phyloP scores from a whole-genome alignment of 2,329 filamentous ascomycete genomes.

The Lachnellula occidentalis region DNA sequence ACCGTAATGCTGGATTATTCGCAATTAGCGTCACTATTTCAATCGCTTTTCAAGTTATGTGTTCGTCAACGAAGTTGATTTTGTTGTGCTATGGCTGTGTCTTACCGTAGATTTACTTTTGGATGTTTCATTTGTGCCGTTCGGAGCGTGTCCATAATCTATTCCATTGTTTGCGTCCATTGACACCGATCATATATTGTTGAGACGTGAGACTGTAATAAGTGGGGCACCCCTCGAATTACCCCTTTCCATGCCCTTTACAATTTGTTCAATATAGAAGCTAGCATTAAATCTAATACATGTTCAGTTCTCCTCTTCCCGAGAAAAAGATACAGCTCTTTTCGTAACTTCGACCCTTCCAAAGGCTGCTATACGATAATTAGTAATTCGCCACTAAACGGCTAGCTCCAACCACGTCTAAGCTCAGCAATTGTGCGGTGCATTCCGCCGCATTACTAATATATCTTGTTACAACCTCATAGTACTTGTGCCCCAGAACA shows the following conservation, averaged over 20 bases:
- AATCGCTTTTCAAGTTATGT: background rate
- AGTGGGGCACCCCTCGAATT: too few species aligned
- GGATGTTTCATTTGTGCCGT: background rate
- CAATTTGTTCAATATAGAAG: too few species aligned
- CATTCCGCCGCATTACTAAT: background rate
- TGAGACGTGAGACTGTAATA: background rate
- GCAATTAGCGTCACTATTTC: background rate
- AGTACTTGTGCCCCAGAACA: too few species aligned
- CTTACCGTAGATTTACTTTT: background rate
- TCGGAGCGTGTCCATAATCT: background rate
- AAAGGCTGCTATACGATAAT: too few species aligned
- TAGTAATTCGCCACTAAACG: too few species aligned
- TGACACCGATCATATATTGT: background rate
- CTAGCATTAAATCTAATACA: too few species aligned
- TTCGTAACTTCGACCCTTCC: too few species aligned
- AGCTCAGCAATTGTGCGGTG: background rate
- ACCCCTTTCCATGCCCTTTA: too few species aligned
- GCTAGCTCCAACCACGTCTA: too few species aligned
- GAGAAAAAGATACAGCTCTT: too few species aligned
- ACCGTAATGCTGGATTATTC: background rate
- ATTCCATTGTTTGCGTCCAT: background rate
- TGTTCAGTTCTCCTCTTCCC: too few species aligned
- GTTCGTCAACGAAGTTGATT: background rate
- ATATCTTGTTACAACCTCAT: too few species aligned
- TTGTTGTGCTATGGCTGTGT: background rate